A percentile compares a stretch with the other conserved stretches of the same genome.
These are phyloP conservation scores for Prosopis cineraria DNA, from an alignment of 306 rosid genomes.

Conservation along the genomic window DNA sequence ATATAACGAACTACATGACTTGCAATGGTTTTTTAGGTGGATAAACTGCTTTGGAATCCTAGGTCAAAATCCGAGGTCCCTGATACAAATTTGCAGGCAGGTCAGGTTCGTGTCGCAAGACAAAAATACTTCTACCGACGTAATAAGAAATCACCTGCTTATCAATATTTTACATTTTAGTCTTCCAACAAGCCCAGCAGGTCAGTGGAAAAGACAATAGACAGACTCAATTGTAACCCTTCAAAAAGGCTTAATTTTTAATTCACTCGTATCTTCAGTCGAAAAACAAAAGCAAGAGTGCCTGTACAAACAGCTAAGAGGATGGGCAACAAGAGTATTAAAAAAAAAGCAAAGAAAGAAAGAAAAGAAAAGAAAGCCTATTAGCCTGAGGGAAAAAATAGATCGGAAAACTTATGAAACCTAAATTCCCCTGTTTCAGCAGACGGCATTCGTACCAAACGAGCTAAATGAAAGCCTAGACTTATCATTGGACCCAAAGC, in stretches of 20 bases:
- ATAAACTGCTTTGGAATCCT: not conserved
- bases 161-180: not conserved
- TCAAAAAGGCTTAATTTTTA: not conserved
- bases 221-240: not conserved
- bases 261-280: not conserved
- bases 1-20: not conserved
- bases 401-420: not conserved
- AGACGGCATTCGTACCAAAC: constrained; percentile 53
- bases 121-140: not conserved
- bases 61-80: not conserved
- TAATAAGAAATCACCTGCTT: not conserved
- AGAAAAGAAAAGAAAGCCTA: no score
- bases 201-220: not conserved
- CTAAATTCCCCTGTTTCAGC: constrained; percentile 25
- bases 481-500: constrained; percentile 66
- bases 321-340: not conserved
- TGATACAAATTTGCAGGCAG: not conserved
- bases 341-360: no score
- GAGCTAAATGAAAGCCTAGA: constrained; percentile 56
- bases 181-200: not conserved
- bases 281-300: not conserved
- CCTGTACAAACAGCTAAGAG: constrained; percentile 15
- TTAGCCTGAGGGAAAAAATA: not conserved
- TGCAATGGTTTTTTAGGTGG: not conserved
- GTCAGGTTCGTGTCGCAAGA: not conserved